Percentiles rank a stretch among this genome's conserved stretches.
These are phyloP conservation scores for Barbarea vulgaris DNA, from an alignment of 345 rosid genomes.

Conservation along the genomic window DNA sequence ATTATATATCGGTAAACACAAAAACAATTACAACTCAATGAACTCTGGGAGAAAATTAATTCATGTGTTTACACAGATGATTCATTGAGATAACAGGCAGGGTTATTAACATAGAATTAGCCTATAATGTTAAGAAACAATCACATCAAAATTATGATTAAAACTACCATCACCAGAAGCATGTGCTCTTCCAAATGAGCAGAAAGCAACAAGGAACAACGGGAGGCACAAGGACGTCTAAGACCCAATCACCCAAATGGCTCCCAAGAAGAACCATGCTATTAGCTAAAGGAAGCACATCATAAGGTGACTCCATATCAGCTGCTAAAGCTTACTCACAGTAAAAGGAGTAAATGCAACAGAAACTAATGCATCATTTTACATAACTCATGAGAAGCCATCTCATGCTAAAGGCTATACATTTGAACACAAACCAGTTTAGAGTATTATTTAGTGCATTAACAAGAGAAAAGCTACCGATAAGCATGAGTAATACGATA, in stretches of 20 bases:
- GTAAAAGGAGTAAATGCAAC: not conserved
- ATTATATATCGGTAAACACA: slow-evolving; percentile 3
- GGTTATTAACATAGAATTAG: not conserved
- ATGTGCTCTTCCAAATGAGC: slow-evolving; percentile 21
- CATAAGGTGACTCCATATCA: slow-evolving; percentile 19
- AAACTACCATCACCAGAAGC: slow-evolving; percentile 27
- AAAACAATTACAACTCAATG: slow-evolving; percentile 10
- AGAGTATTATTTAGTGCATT: slow-evolving; percentile 6
- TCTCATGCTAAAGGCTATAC: not conserved
- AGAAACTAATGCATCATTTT: not conserved
- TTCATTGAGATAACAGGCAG: not conserved
- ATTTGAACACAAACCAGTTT: slow-evolving; percentile 13
- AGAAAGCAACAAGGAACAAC: slow-evolving; percentile 24
- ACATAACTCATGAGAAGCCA: not conserved
- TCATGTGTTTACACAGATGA: not conserved
- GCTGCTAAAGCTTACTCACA: slow-evolving; percentile 6
- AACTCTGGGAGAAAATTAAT: not conserved
- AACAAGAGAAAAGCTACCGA: slow-evolving; percentile 10
- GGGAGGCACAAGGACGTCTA: not conserved
- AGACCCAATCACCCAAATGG: slow-evolving; percentile 17
- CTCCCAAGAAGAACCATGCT: slow-evolving; percentile 30
- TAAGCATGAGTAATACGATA: slow-evolving; percentile 2
- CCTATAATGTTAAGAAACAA: not conserved
- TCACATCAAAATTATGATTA: not conserved
- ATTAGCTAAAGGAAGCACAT: slow-evolving; percentile 24